A percentile compares a stretch with the other conserved stretches of the same genome.
phyloP scores from a whole-genome alignment of 768 basidiomycete species.

The Sistotremastrum niveocremeum region DNA sequence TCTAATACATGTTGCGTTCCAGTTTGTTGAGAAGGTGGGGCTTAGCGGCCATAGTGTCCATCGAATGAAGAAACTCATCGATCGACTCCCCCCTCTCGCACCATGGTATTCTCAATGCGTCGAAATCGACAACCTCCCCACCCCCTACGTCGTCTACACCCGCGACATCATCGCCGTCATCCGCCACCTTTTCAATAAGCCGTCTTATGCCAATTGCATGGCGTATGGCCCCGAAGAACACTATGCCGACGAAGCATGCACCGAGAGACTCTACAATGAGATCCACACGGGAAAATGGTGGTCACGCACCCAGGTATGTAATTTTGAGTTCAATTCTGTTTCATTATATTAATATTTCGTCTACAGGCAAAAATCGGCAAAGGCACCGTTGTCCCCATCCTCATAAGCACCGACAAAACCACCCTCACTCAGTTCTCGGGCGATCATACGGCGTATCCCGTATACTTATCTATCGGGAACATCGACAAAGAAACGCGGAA shows the following conservation, averaged over 20 bases:
- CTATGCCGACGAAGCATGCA: slow-evolving; percentile 1
- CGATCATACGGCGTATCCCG: slow-evolving; percentile 18
- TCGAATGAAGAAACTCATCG: too few relatives aligned
- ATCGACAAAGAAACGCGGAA: slow-evolving; percentile 11
- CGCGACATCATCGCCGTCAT: too few relatives aligned
- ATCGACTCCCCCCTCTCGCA: too few relatives aligned
- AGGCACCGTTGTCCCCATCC: slow-evolving; percentile 15
- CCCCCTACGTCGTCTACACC: too few relatives aligned
- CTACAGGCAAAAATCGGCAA: neutral
- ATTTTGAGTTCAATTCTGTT: neutral
- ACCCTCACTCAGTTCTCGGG: slow-evolving; percentile 16
- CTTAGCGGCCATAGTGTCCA: too few relatives aligned
- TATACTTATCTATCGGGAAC: slow-evolving; percentile 21
- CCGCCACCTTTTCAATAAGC: slow-evolving; percentile 5
- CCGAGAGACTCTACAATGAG: slow-evolving; percentile 3
- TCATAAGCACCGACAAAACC: slow-evolving; percentile 20
- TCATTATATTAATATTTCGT: too few relatives aligned
- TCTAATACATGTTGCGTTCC: too few relatives aligned
- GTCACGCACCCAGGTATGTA: slow-evolving; percentile 5
- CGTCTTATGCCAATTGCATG: slow-evolving; percentile 2
- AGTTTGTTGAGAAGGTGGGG: too few relatives aligned
- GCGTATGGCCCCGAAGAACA: slow-evolving; percentile 1
- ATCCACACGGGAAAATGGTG: slow-evolving; percentile 8
- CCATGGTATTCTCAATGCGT: too few relatives aligned
- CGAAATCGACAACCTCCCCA: too few relatives aligned